A percentile compares a stretch with the other conserved stretches of the same genome.
These are phyloP conservation scores for Turnera subulata DNA, from an alignment of 345 rosid species.

Conservation along the genomic window DNA sequence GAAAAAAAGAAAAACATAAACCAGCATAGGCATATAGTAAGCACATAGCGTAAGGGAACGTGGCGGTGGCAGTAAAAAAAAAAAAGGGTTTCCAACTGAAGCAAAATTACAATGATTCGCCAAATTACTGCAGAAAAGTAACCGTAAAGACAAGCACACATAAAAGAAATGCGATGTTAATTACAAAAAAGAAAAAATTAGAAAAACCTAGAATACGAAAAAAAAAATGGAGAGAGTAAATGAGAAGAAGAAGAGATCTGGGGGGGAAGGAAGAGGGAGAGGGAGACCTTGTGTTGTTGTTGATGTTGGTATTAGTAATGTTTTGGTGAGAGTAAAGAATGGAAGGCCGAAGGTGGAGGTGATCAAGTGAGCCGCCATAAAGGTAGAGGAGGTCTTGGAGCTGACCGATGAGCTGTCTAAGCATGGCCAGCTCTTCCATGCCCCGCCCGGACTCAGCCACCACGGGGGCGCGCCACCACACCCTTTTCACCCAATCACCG, in stretches of 20 bases:
- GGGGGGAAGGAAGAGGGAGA: slow-evolving; percentile 1
- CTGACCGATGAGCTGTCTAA: slow-evolving; percentile 93
- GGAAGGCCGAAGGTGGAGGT: slow-evolving; percentile 17
- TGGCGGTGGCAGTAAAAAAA: background rate
- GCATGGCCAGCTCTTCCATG: slow-evolving; percentile 97
- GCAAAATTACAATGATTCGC: slow-evolving; percentile 11
- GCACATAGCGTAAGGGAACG: slow-evolving; percentile 11
- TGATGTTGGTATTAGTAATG: slow-evolving; percentile 6
- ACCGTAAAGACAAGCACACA: background rate
- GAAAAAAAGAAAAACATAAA: background rate
- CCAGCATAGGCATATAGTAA: too few relatives aligned
- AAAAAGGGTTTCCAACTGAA: slow-evolving; percentile 18
- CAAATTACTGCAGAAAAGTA: slow-evolving; percentile 2
- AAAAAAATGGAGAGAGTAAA: background rate
- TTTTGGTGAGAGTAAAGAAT: too few relatives aligned
- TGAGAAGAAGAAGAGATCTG: slow-evolving; percentile 16
- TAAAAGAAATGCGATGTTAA: background rate
- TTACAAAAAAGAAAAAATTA: too few relatives aligned
- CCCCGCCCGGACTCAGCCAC: slow-evolving; percentile 25
- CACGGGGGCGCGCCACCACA: background rate
- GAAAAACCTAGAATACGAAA: background rate
- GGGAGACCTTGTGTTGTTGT: slow-evolving; percentile 32
- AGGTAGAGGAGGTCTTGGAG: slow-evolving; percentile 74
- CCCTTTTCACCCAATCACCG: background rate
- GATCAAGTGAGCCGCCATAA: slow-evolving; percentile 56